A percentile compares a stretch with the other conserved stretches of the same genome.
phyloP scores from a whole-genome alignment of 495 filamentous ascomycete genomes.

The Tuber brumale region DNA sequence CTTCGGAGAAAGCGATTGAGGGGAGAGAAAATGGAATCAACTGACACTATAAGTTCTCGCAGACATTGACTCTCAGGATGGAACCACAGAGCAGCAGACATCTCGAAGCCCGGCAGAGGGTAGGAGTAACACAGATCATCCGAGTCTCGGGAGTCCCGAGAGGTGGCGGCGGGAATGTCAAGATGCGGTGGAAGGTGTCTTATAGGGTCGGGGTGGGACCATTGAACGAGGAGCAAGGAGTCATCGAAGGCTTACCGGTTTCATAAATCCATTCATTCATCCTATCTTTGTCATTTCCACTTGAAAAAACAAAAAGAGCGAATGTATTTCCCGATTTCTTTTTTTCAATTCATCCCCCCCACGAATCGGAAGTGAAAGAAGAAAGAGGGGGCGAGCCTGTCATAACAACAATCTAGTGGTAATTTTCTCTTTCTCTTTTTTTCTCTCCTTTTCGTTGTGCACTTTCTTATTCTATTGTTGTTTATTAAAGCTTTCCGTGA shows the following conservation, averaged over 20 bases:
- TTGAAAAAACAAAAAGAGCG: background rate
- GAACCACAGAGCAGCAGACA: conserved; percentile 74
- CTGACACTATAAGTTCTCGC: conserved; percentile 17
- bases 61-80: conserved; percentile 75
- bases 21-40: conserved; percentile 1
- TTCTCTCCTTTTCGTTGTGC: background rate
- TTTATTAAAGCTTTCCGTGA: background rate
- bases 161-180: conserved; percentile 68
- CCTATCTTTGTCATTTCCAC: background rate
- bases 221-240: conserved; percentile 72
- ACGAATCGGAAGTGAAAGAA: background rate
- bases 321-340: background rate
- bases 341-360: background rate
- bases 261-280: conserved; percentile 41
- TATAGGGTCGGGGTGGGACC: conserved; percentile 62
- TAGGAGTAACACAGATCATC: conserved; percentile 78
- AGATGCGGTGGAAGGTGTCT: conserved; percentile 78
- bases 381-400: background rate
- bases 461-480: background rate
- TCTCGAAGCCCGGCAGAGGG: conserved; percentile 63
- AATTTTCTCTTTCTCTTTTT: background rate
- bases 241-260: conserved; percentile 77
- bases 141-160: conserved; percentile 62
- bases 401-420: background rate
- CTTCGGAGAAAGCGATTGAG: background rate